Evolutionary conservation across 805 yeast genomes (phyloP), one percentile per base, ranked within the genome.

Genomic region (Candida vartiovaarae): DNA sequence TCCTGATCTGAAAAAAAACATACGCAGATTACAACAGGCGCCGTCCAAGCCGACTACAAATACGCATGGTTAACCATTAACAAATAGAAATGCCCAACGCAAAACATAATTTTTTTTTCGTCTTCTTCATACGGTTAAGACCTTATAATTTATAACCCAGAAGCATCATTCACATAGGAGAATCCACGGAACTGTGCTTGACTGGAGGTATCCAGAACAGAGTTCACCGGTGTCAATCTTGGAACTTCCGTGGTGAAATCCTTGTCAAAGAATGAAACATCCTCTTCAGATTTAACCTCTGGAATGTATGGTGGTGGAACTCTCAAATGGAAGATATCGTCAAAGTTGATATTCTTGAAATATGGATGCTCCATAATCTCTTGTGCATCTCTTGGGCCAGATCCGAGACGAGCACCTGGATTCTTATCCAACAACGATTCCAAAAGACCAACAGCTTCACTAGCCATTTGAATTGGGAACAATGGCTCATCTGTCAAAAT

Each of bases 111-210:
- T 15, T 2, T 15, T 15, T 15, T 15, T 15, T 15, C 20, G 20
- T 15, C 20, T 15, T 15, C 20, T 15, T 15, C 20, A 15, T 15
- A 15, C 20, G 20, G 20, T 15, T 15, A 15, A 15, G 20, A 15
- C 31, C 32, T 26, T 38, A 23, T n/a, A 10, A 11, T 29, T 57
- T 48, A 66, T 43, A 68, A 43, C 26, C 62, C 66, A 10, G 66
- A 52, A 30, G 78, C 80, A 40, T 82, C 89, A 28, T 84, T 76
- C 55, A 84, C 78, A 63, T 89, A 91, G 2, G 97, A 88, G 67
- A 93, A 93, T 4, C 99, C 99, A 55, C 98, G 80, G 76, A 93
- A 93, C 68, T 88, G 95, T 57, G 93, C 97, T 71, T 93, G 99
- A 79, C 84, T 83, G 27, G 82, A 78, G 2, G 93, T 78, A 10